These are phyloP conservation scores for Fusarium tricinctum DNA, from an alignment of 2,329 filamentous ascomycete species.

Conservation along the genomic window DNA sequence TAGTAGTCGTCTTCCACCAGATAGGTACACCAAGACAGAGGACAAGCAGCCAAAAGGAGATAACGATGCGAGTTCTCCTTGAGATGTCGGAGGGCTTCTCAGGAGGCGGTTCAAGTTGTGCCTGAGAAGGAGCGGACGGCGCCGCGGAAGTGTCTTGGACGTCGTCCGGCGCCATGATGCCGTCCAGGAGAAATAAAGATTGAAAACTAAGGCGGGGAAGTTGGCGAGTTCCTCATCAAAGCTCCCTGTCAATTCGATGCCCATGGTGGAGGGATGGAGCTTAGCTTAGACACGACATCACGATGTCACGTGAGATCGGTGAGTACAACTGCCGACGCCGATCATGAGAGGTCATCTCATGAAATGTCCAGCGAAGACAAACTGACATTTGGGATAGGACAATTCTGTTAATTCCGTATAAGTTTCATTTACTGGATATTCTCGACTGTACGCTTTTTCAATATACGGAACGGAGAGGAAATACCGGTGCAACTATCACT, in stretches of 20 bases:
- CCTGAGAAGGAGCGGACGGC: conserved; percentile 22
- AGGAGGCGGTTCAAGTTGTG: conserved; percentile 70
- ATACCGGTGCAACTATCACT: no score
- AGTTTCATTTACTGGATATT: no score
- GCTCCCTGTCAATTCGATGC: conserved; percentile 22
- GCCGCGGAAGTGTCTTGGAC: conserved; percentile 39
- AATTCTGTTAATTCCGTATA: neutral
- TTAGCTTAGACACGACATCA: conserved; percentile 48
- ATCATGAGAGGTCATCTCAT: conserved; percentile 1
- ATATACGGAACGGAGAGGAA: no score
- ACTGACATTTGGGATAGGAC: neutral
- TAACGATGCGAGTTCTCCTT: conserved; percentile 79
- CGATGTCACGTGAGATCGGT: conserved; percentile 48
- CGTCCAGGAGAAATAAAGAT: conserved; percentile 14
- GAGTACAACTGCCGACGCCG: conserved; percentile 38
- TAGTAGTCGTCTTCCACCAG: conserved; percentile 96
- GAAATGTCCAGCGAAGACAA: no score
- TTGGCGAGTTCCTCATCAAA: conserved; percentile 29
- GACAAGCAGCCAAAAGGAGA: conserved; percentile 93
- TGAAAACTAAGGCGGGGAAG: conserved; percentile 20
- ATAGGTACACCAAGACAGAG: conserved; percentile 87
- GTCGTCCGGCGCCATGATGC: conserved; percentile 46
- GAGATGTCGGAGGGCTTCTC: conserved; percentile 79
- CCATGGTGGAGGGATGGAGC: conserved; percentile 31
- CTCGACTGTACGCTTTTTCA: no score